Conservation (phyloP, 1,284 basidiomycete genomes). For the Irpex sp. region DNA sequence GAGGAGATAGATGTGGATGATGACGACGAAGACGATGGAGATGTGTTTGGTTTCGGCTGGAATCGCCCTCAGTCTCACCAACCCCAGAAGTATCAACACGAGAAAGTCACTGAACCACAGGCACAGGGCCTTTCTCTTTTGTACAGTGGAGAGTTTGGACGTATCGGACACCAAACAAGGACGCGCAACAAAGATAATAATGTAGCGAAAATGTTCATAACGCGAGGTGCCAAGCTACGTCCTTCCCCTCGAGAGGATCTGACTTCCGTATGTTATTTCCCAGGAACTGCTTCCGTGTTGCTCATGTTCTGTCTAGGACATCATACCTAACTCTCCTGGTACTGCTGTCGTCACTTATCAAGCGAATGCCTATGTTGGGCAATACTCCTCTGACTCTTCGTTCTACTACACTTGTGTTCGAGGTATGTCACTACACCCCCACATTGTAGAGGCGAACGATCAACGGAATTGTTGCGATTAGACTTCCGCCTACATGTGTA, state of each 20-base stretch:
- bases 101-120: conserved; percentile 58
- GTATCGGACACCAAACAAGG: conserved; percentile 45
- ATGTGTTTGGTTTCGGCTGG: conserved; percentile 18
- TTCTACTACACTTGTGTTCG: conserved; percentile 82
- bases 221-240: conserved; percentile 33
- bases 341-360: conserved; percentile 81
- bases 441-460: too few species aligned
- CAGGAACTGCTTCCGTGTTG: neutral
- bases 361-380: conserved; percentile 87
- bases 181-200: conserved; percentile 32
- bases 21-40: conserved; percentile 37
- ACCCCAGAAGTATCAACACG: neutral
- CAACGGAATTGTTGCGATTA: conserved; percentile 18
- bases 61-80: conserved; percentile 8
- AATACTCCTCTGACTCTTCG: conserved; percentile 80
- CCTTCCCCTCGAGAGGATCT: conserved; percentile 48
- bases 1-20: conserved; percentile 28
- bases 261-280: conserved; percentile 35
- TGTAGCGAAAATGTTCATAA: conserved; percentile 42
- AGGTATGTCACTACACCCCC: conserved; percentile 36
- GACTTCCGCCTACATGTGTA: conserved; percentile 89
- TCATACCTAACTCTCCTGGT: conserved; percentile 84
- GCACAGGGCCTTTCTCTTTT: conserved; percentile 67
- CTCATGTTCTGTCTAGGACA: conserved; percentile 37
- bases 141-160: conserved; percentile 83